Evolutionary conservation across 129 eudicot species (phyloP), one percentile per base, ranked within the genome.

Genomic region (Logfia minima): DNA sequence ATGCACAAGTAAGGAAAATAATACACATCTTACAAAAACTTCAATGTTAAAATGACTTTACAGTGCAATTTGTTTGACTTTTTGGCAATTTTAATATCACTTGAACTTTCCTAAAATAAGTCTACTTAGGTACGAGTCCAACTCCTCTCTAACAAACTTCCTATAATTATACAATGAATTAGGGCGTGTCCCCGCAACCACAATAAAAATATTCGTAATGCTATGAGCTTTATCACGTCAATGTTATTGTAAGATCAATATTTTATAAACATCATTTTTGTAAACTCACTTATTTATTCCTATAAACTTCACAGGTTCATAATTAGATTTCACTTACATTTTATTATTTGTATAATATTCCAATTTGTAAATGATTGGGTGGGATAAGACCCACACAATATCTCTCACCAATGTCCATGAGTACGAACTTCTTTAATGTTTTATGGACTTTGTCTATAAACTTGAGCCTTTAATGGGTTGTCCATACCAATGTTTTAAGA

Each of bases 131-230:
- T 39, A 62, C 51, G 48, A 39, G 5, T 39, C 11, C 16, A 63
- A 60, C 53, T 68, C 65, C 59, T 43, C 24, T 67, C 19, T 68
- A 55, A 41, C 64, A 68, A 58, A 35, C 65, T 29, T 55, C 8
- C 60, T 35, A 60, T 28, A 75, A 29, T 26, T 63, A 28, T 28
- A 62, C n/a, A 18, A 76, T 6, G 23, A 66, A 53, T 75, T 51
- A 59, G 3, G 26, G 58, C n/a, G 21, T 37, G 70, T 22, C n/a
- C n/a, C n/a, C n/a, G n/a, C n/a, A 74, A 16, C 37, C 3, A 62
- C 21, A 61, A 61, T 16, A 4, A n/a, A n/a, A n/a, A 75, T 26
- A 14, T 1, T 1, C 1, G 26, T 24, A 24, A 24, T 24, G 26
- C 1, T 24, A 24, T 24, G 26, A 24, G 1, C 26, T 24, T 24